phyloP scores from a whole-genome alignment of 495 filamentous ascomycete species.

The Podospora pseudocomata region DNA sequence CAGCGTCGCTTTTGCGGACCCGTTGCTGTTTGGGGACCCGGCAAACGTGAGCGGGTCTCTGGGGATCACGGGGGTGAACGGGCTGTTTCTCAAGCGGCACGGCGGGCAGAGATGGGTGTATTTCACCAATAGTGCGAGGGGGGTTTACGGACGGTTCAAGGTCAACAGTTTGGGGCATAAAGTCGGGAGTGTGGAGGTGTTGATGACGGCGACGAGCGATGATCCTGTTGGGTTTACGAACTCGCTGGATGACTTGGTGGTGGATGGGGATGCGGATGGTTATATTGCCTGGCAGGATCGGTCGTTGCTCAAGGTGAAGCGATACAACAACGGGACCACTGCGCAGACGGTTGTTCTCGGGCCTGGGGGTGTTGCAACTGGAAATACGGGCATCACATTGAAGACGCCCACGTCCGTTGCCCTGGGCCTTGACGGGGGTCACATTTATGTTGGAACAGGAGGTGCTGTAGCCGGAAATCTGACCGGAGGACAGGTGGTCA shows the following conservation, averaged over 20 bases:
- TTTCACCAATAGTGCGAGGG: slow-evolving; percentile 7
- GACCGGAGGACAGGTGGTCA: not conserved
- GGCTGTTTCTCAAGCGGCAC: not conserved
- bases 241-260: not conserved
- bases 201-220: not conserved
- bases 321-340: not conserved
- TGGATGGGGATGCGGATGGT: not conserved
- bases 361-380: not conserved
- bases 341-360: not conserved
- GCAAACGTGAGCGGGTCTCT: slow-evolving; percentile 1
- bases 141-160: slow-evolving; percentile 2
- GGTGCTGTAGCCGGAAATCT: not conserved
- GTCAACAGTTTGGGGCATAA: not conserved
- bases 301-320: not conserved
- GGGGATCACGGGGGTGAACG: slow-evolving; percentile 7
- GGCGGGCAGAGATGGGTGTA: not conserved
- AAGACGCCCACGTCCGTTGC: not conserved
- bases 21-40: not conserved
- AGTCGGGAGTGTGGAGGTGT: not conserved
- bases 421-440: not conserved
- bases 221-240: slow-evolving; percentile 1
- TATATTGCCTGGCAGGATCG: not conserved
- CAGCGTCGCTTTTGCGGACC: not conserved
- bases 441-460: not conserved
- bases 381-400: not conserved